Conservation (phyloP, 139 green algal genomes). For the Monoraphidium neglectum region DNA sequence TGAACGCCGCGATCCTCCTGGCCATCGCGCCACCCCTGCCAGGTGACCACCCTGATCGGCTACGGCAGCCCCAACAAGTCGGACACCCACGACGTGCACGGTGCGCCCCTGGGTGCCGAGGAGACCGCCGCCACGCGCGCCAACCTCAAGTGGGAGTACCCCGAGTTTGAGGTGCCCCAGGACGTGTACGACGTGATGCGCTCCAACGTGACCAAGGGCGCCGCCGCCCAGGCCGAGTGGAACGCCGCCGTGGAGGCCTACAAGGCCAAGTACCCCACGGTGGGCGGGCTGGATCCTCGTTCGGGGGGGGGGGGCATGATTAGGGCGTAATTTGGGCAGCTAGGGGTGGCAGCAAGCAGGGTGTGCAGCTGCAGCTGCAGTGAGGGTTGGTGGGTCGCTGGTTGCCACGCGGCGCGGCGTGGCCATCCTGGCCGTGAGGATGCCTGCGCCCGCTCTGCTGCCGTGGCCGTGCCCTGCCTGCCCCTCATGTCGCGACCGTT, state of each 20-base stretch:
- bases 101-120: conserved; percentile 91
- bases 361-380: neutral
- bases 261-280: conserved; percentile 81
- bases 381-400: neutral
- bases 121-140: conserved; percentile 94
- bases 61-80: conserved; percentile 99
- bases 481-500: too few relatives aligned
- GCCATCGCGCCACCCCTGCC: conserved; percentile 42
- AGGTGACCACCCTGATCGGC: conserved; percentile 95
- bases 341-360: conserved; percentile 6
- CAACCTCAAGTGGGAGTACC: conserved; percentile 94
- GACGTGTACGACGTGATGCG: conserved; percentile 69
- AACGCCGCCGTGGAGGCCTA: conserved; percentile 65
- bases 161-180: conserved; percentile 88
- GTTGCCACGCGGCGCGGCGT: too few relatives aligned
- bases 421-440: too few relatives aligned
- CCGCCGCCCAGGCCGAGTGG: conserved; percentile 76
- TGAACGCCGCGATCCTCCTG: too few relatives aligned
- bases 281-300: too few relatives aligned
- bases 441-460: neutral
- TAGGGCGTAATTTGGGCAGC: too few relatives aligned
- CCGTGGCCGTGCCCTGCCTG: neutral
- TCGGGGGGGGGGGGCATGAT: too few relatives aligned
- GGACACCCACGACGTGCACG: conserved; percentile 96
- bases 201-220: conserved; percentile 50